Base-by-base conservation (phyloP, 2,329 filamentous ascomycete genomes). In the Zymoseptoria brevis region DNA sequence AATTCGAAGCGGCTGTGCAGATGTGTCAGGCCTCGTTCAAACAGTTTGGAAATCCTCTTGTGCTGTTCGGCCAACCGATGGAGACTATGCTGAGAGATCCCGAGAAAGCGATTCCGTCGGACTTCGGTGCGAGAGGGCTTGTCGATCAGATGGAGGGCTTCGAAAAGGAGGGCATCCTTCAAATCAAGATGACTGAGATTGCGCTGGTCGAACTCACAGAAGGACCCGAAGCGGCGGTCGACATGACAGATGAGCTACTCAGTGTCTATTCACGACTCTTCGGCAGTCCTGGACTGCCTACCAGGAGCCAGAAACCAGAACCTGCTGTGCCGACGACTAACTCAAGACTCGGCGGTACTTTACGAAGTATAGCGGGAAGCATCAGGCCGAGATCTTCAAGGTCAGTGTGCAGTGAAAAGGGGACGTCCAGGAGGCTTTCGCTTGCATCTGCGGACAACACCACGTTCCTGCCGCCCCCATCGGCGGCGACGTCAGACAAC, bases 121-220 rank as follows among this genome's bases (percentile, higher is more conserved):
- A 55, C 2, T 35, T 52, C 11, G 30, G 45, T 24, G 72, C 68
- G 55, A 66, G 66, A 63, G 84, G 86, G 3, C 71, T 89, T 53
- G 81, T 95, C 0, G 88, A 93, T 64, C 85, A 89, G 51, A 89
- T 96, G 85, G 87, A 90, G 62, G 84, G 86, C 59, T 84, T 85
- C 24, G 92, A 97, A 71, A 95, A 91, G 70, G 89, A 92, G 72
- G 83, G 84, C 54, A 87, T 99, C 50, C 76, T 99, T n/a, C 89
- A 97, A 73, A 86, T 96, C 62, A 96, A 96, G 73, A 96, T 97
- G 84, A 96, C 93, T 9, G 92, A 97, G 69, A 79, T 99, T 60
- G 83, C 88, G 3, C 81, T 99, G 19, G 75, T 94, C 3, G 93
- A 97, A 74, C 77, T 94, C 16, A 77, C 90, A 3, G 91, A 96